Evolutionary conservation across 257 asterid genomes (phyloP).

Genomic region (Nicotiana noctiflora): DNA sequence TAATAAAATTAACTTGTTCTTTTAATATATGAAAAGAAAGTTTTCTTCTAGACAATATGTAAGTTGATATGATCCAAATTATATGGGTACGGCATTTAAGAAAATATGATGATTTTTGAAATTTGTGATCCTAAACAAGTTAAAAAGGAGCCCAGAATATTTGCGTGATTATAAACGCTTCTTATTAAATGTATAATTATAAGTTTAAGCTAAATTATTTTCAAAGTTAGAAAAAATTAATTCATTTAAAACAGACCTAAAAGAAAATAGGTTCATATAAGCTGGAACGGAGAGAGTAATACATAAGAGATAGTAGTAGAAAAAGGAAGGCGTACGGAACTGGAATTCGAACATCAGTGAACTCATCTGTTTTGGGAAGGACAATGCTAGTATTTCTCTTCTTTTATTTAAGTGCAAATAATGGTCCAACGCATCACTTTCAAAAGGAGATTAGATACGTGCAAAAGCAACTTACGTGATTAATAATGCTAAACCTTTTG

Average conservation of each 20-base stretch:
- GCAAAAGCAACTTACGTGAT: conserved; percentile 9
- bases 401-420: not conserved
- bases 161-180: too few species aligned
- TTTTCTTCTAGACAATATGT: not conserved
- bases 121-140: too few species aligned
- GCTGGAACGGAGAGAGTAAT: too few species aligned
- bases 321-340: not conserved
- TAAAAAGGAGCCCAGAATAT: too few species aligned
- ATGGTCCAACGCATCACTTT: conserved; percentile 2
- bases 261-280: too few species aligned
- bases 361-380: not conserved
- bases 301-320: not conserved
- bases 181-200: too few species aligned
- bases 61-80: too few species aligned
- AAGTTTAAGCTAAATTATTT: too few species aligned
- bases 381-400: not conserved
- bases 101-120: too few species aligned
- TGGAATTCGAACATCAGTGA: not conserved
- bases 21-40: not conserved
- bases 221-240: too few species aligned
- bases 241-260: too few species aligned
- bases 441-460: conserved; percentile 3
- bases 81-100: too few species aligned
- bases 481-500: not conserved
- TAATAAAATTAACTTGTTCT: not conserved